phyloP scores from a whole-genome alignment of 2,329 filamentous ascomycete species.

The Sporothrix inflata region DNA sequence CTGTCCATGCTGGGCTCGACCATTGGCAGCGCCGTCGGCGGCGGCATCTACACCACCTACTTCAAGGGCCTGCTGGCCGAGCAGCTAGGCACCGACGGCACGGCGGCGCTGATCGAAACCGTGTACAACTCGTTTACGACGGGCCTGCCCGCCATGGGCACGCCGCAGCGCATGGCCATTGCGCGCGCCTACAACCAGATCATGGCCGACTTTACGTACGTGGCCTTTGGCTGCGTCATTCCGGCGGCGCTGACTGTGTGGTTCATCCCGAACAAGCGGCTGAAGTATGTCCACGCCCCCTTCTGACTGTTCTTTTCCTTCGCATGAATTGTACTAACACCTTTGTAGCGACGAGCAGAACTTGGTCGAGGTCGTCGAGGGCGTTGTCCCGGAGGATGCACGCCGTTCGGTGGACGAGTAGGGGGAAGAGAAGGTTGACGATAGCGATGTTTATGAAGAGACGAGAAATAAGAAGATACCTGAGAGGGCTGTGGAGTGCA shows the following conservation, averaged over 20 bases:
- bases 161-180: constrained; percentile 46
- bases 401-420: constrained; percentile 6
- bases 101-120: constrained; percentile 41
- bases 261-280: constrained; percentile 36
- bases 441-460: neutral
- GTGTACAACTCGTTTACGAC: constrained; percentile 53
- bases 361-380: neutral
- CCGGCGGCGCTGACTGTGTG: constrained; percentile 34
- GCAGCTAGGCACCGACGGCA: constrained; percentile 43
- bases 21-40: constrained; percentile 48
- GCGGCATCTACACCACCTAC: constrained; percentile 54
- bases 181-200: constrained; percentile 34
- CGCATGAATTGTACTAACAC: no score
- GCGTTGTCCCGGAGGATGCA: neutral
- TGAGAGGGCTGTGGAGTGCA: neutral
- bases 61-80: constrained; percentile 44
- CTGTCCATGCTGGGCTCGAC: constrained; percentile 47
- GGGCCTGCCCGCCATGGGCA: constrained; percentile 46
- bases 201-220: constrained; percentile 38
- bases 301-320: no score
- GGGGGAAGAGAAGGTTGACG: neutral
- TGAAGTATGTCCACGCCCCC: no score
- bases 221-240: constrained; percentile 36
- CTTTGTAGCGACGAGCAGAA: neutral
- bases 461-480: neutral